These are phyloP conservation scores for Crithidia bombi DNA, from an alignment of 208 protist genomes.

Conservation along the genomic window DNA sequence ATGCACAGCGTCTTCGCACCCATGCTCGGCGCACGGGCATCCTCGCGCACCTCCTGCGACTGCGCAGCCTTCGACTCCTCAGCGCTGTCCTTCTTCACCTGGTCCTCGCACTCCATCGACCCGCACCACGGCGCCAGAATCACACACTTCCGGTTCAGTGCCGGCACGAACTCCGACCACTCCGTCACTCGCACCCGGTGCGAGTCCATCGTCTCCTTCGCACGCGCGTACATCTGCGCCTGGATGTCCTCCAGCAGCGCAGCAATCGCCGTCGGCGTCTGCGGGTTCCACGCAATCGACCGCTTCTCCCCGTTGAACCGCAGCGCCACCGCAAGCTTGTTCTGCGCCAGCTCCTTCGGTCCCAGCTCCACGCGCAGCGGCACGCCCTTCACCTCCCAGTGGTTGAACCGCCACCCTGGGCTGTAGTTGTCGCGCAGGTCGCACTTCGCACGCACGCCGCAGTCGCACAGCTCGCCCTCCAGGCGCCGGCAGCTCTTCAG, in stretches of 20 bases:
- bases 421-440: constrained; percentile 96
- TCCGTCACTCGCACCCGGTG: constrained; percentile 65
- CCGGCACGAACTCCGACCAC: constrained; percentile 93
- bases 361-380: constrained; percentile 98
- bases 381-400: constrained; percentile 98
- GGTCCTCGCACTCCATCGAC: constrained; percentile 90
- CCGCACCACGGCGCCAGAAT: constrained; percentile 94
- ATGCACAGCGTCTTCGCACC: constrained; percentile 97
- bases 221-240: constrained; percentile 75
- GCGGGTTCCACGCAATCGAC: constrained; percentile 61
- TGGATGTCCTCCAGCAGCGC: constrained; percentile 93
- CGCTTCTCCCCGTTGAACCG: constrained; percentile 78
- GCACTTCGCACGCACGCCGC: constrained; percentile 86
- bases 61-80: constrained; percentile 79
- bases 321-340: constrained; percentile 57
- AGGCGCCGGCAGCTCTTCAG: constrained; percentile 60
- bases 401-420: constrained; percentile 98
- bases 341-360: constrained; percentile 94
- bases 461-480: constrained; percentile 59
- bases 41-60: constrained; percentile 58
- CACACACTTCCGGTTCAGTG: constrained; percentile 91
- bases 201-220: constrained; percentile 51
- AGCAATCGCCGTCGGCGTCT: constrained; percentile 24
- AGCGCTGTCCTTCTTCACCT: constrained; percentile 94
- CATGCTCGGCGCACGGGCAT: constrained; percentile 91